Evolutionary conservation across 441 rosid species (phyloP), one percentile per base, ranked within the genome.

Genomic region (Theobroma grandiflorum): DNA sequence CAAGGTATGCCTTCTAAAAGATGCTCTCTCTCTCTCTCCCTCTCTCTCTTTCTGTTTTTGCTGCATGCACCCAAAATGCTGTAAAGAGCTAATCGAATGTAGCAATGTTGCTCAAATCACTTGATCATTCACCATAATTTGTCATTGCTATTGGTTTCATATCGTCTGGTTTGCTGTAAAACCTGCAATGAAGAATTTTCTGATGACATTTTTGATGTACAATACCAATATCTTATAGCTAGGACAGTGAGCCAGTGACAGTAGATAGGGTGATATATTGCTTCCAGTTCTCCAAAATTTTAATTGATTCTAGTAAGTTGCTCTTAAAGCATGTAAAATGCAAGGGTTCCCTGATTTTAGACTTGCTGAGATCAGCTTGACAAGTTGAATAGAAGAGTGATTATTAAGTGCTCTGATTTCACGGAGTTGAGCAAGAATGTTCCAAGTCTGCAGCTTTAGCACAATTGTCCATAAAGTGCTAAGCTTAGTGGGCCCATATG

Each of bases 1-100:
- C 92, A 86, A 92, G 97, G 99, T 92, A 92, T 69, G 84, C 42
- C 14, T 33, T 42, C 50, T 70, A 52, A 38, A 63, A 18, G 35
- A n/a, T 59, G 59, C 50, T 75, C 76, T 59, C 16, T 71, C 70
- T 63, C 14, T 53, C 77, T 7, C 61, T 72, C 78, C 62, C 31
- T 75, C 57, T 52, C 5, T 42, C 65, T 16, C 62, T 63, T 7
- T 43, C 37, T 3, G 1, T 5, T 10, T 12, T 35, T 47, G 7
- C 8, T 71, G 40, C 20, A 59, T 43, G 31, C 22, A 12, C 11
- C 47, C 47, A 14, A 53, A 18, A 18, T 53, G 8, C 20, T 70
- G 18, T 62, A 10, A 26, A 43, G 8, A 20, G 15, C n/a, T 70
- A 31, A 5, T n/a, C 2, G 0, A 31, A 62, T 75, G 55, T 59